Base-by-base conservation (phyloP, 2,329 filamentous ascomycete species). In the Alternaria hordeiaustralica region DNA sequence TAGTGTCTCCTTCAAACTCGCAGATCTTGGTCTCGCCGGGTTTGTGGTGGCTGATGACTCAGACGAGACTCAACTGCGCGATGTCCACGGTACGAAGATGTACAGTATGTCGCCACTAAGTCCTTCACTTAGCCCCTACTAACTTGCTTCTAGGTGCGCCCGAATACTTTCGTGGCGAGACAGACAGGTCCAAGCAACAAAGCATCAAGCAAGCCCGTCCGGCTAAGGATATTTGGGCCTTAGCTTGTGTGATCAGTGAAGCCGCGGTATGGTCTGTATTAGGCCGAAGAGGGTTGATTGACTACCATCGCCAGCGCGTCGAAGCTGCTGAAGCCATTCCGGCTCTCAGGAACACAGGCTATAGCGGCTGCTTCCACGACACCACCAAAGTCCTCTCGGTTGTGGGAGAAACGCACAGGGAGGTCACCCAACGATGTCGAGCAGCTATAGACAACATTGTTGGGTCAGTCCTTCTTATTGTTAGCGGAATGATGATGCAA, bases 211-310 rank as follows among this genome's bases (percentile, higher is more conserved):
- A 49, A n/a, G 71, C 77, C 0, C 41, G 67, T 2, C 78, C 76
- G 33, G 66, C 50, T 5, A 80, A 78, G 6, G 82, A 83, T 50
- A 78, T 79, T 1, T 83, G 81, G 81, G 80, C 80, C 9, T 36
- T 75, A 2, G 73, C 71, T 2, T 75, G 71, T 41, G 58, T 76
- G 8, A 62, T 68, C n/a, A 71, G 71, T 28, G 69, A 71, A 33
- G 68, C 66, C 12, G 63, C 59, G 9, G 62, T 70, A 3, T 77
- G 74, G 74, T 56, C 66, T 6, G 60, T 71, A 3, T 51, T 62
- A 4, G 72, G 71, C 0, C 7, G 12, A 1, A 43, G 60, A 7
- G 69, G 66, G 1, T n/a, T 74, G 6, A 10, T 50, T 6, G 25
- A 71, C 2, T 76, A 73, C 44, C 46, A 43, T 7, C n/a, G 23